Conservation (phyloP, 164 flowering plant species). For the Vitis amurensis region DNA sequence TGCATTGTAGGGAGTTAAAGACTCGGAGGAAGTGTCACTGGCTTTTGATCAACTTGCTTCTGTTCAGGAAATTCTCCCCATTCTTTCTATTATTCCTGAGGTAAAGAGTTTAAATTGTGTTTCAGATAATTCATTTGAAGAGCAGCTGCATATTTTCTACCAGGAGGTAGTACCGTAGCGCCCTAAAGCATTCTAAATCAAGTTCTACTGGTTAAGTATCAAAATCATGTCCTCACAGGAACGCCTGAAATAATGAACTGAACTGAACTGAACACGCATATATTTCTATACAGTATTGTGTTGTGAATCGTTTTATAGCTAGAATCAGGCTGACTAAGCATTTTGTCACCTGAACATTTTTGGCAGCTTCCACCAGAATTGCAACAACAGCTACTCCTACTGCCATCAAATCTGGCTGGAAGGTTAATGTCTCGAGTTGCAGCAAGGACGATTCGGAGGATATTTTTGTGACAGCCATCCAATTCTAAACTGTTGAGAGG, state of each 20-base stretch:
- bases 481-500: neutral
- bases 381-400: constrained; percentile 56
- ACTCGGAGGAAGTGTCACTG: constrained; percentile 36
- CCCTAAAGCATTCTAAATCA: too few relatives aligned
- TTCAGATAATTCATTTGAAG: too few relatives aligned
- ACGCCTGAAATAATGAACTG: too few relatives aligned
- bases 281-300: too few relatives aligned
- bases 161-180: too few relatives aligned
- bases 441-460: constrained; percentile 73
- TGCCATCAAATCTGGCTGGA: constrained; percentile 75
- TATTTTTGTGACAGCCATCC: constrained; percentile 32
- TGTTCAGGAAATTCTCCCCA: constrained; percentile 56
- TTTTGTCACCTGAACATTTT: neutral
- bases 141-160: too few relatives aligned
- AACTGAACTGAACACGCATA: too few relatives aligned
- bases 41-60: constrained; percentile 45
- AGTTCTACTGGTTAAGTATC: too few relatives aligned
- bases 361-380: constrained; percentile 76
- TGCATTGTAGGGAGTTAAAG: constrained; percentile 37
- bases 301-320: too few relatives aligned
- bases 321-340: too few relatives aligned
- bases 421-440: constrained; percentile 65
- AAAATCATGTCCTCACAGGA: too few relatives aligned
- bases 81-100: constrained; percentile 67
- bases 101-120: constrained; percentile 29